These are phyloP conservation scores for Xanthoconium separans DNA, from an alignment of 1,284 basidiomycete genomes.

Conservation along the genomic window DNA sequence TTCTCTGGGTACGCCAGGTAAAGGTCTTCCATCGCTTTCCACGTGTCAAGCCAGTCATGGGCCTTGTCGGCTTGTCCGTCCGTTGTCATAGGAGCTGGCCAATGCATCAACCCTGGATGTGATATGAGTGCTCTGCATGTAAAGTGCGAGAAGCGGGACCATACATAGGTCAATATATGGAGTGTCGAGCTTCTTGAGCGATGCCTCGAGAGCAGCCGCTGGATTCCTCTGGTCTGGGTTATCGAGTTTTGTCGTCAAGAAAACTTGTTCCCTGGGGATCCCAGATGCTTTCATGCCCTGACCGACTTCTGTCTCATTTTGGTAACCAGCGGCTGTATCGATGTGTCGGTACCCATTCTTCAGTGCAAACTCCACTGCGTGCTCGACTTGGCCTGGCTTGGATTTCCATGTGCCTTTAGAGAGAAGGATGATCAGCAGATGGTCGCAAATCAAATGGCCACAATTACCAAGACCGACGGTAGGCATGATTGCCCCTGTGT, in stretches of 20 bases:
- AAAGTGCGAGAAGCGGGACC: conserved; percentile 28
- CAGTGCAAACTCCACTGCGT: conserved; percentile 72
- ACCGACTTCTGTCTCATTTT: conserved; percentile 73
- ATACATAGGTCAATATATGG: conserved; percentile 77
- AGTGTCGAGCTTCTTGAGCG: conserved; percentile 67
- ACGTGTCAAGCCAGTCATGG: conserved; percentile 71
- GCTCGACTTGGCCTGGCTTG: conserved; percentile 57
- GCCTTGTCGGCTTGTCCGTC: conserved; percentile 50
- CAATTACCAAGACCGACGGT: conserved; percentile 68
- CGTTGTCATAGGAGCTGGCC: conserved; percentile 62
- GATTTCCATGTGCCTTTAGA: conserved; percentile 76
- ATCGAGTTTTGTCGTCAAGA: conserved; percentile 78
- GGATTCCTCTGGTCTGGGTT: conserved; percentile 68
- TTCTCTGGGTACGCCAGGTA: conserved; percentile 64
- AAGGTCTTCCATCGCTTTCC: conserved; percentile 75
- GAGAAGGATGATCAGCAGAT: neutral
- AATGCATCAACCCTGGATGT: conserved; percentile 73
- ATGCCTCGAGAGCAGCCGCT: conserved; percentile 65
- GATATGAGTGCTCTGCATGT: neutral
- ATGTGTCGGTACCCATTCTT: conserved; percentile 74
- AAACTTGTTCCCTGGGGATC: conserved; percentile 65
- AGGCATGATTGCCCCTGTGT: conserved; percentile 74
- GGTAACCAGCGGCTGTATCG: conserved; percentile 56
- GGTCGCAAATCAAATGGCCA: neutral
- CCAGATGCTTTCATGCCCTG: conserved; percentile 73